These are phyloP conservation scores for Annona cherimola DNA, from an alignment of 164 flowering plant species.

Conservation along the genomic window DNA sequence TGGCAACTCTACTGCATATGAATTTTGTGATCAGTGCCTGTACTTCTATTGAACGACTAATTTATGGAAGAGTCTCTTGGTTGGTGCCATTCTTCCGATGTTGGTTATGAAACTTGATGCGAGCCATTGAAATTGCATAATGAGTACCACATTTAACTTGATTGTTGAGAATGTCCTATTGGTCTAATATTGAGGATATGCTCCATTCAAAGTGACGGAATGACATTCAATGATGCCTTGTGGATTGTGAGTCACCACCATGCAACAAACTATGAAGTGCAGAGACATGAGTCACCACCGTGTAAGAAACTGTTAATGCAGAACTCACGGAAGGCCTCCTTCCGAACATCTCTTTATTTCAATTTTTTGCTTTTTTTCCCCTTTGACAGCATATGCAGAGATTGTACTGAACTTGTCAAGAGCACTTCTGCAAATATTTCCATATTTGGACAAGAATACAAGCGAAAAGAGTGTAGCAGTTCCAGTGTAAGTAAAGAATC, in stretches of 20 bases:
- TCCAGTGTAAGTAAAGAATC: conserved; percentile 1
- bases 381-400: conserved; percentile 81
- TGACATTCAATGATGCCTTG: background rate
- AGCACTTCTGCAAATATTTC: conserved; percentile 48
- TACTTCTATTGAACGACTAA: background rate
- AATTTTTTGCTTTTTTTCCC: background rate
- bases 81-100: background rate
- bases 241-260: background rate
- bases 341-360: background rate
- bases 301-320: background rate
- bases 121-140: background rate
- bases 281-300: background rate
- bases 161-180: background rate
- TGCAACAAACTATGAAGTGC: background rate
- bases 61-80: background rate
- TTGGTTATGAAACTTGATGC: background rate
- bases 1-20: background rate
- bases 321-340: background rate
- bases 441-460: conserved; percentile 15
- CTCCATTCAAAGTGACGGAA: background rate
- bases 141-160: background rate
- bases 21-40: background rate
- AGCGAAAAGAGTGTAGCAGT: conserved; percentile 4
- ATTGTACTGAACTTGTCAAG: conserved; percentile 68
- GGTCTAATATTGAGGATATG: background rate